These are phyloP conservation scores for Albizia julibrissin DNA, from an alignment of 306 rosid species.

Conservation along the genomic window DNA sequence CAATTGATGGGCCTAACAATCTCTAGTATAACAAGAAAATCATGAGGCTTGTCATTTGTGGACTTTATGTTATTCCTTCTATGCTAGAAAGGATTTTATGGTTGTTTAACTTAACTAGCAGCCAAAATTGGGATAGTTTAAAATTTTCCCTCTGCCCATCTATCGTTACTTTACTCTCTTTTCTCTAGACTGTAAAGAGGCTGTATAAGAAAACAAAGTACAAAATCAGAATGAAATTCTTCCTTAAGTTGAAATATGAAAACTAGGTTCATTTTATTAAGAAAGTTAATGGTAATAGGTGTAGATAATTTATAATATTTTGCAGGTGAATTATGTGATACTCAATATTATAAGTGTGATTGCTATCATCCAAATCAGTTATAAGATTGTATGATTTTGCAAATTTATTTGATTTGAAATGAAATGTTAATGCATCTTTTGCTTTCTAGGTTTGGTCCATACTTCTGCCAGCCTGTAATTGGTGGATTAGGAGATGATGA, in stretches of 20 bases:
- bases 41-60: not conserved
- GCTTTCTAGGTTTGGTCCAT: constrained; percentile 83
- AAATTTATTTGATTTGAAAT: not conserved
- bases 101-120: not conserved
- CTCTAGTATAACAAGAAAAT: not conserved
- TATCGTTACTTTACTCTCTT: not conserved
- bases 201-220: not conserved
- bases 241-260: not conserved
- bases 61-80: not conserved
- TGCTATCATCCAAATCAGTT: not conserved
- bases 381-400: not conserved
- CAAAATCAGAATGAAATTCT: not conserved
- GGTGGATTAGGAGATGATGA: constrained; percentile 91
- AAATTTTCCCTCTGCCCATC: not conserved
- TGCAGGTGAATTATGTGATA: not conserved
- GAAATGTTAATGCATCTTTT: constrained; percentile 20
- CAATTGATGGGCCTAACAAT: not conserved
- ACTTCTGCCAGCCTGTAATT: constrained; percentile 94
- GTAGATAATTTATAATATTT: not conserved
- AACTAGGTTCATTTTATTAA: not conserved
- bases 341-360: not conserved
- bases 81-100: not conserved
- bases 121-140: not conserved
- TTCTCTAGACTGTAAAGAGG: not conserved
- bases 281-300: not conserved